Conservation (phyloP, 176 grass and related monocot species). For the Oryza australiensis region DNA sequence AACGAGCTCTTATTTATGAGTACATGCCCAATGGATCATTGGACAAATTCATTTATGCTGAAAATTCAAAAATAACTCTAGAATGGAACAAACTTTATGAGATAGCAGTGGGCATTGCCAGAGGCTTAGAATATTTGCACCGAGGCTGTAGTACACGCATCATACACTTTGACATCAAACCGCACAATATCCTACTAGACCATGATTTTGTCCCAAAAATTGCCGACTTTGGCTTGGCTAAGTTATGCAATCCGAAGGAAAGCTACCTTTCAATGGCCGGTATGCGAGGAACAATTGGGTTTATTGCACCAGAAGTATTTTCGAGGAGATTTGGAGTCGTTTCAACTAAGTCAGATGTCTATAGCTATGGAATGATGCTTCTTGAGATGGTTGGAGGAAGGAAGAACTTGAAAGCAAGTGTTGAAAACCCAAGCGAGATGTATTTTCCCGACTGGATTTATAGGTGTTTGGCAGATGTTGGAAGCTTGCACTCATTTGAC, state of each 20-base stretch:
- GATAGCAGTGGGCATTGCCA: neutral
- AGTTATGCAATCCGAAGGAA: neutral
- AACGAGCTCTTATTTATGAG: neutral
- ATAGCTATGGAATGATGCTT: constrained; percentile 23
- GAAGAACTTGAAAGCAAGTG: neutral
- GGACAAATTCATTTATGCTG: constrained; percentile 1
- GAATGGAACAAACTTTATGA: neutral
- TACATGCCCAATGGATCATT: constrained; percentile 1
- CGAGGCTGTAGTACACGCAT: neutral
- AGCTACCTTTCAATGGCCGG: neutral
- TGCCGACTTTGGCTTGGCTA: neutral
- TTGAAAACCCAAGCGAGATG: neutral
- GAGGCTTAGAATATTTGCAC: constrained; percentile 4
- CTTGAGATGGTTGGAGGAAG: constrained; percentile 8
- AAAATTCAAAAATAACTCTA: neutral
- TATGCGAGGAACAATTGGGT: neutral
- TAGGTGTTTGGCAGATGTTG: neutral
- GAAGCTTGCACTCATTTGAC: neutral
- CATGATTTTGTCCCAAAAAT: neutral
- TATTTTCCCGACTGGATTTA: constrained; percentile 29
- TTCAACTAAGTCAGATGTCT: constrained; percentile 6
- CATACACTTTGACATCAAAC: constrained; percentile 20
- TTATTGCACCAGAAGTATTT: constrained; percentile 1
- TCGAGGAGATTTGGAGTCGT: neutral
- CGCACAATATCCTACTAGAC: neutral